Base-by-base conservation (phyloP, 2,329 filamentous ascomycete species). In the Paecilomyces sp. region DNA sequence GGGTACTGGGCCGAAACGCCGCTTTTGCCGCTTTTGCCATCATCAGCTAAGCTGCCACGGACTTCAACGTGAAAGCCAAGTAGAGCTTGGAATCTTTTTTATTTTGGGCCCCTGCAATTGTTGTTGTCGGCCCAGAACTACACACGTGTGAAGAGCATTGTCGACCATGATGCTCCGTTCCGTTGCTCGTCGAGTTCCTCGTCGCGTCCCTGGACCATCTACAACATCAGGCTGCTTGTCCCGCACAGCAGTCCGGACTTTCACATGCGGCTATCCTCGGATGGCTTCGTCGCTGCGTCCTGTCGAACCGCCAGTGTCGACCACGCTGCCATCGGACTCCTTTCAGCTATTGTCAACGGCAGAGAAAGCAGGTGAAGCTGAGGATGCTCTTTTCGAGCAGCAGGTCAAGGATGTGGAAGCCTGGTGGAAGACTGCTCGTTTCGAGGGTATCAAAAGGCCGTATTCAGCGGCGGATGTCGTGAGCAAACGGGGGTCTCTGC, bases 381-480 rank as follows among this genome's bases (percentile, higher is more conserved):
- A 97, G 75, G 92, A 97, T 76, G 86, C 86, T 0, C 82, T 97
- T 1, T 96, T 92, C 74, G 85, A 92, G 51, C 84, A 89, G 63
- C 91, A 97, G 72, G 81, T 97, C 57, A 83, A 88, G 68, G 88
- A 94, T 68, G 91, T 97, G 12, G 86, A 92, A 74, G 83, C 88
- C 30, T 97, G 93, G 94, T 99, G 93, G 93, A 83, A 85, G 22
- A 88, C 88, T 50, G 88, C 91, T 7, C 87, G 94, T 59, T 99
- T 87, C 73, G 84, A 88, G 65, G 93, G 90, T 61, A 97, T 97
- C 80, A 94, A 89, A 80, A 84, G 94, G 54, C 92, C 93, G 11
- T 99, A 97, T 74, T 89, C 88, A 18, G 90, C 92, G 1, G 90
- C 88, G 68, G 92, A 96, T 77, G 89, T 99, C 5, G 93, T 96